phyloP scores from a whole-genome alignment of 805 yeast genomes.

The Cyberlindnera maclurae region DNA sequence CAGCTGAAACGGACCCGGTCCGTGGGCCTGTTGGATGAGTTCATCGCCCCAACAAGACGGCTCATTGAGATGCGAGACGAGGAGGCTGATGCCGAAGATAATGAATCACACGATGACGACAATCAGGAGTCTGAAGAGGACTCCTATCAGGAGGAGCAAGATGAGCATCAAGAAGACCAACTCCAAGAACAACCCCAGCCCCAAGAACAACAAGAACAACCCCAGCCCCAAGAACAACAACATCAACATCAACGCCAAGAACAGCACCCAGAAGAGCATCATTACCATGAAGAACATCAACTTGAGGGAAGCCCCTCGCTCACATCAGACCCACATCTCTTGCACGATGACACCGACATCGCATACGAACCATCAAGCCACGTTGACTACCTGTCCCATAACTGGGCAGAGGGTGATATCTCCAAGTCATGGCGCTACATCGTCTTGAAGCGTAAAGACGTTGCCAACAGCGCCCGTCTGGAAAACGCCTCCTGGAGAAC shows the following conservation, averaged over 20 bases:
- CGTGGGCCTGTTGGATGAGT: conserved; percentile 72
- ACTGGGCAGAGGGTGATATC: conserved; percentile 93
- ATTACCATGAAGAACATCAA: conserved; percentile 31
- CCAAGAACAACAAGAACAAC: conserved; percentile 2
- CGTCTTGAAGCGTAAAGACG: conserved; percentile 71
- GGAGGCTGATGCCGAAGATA: neutral
- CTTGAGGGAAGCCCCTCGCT: conserved; percentile 34
- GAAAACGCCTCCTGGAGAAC: conserved; percentile 97
- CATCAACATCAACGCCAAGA: conserved; percentile 12
- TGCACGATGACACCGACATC: conserved; percentile 80
- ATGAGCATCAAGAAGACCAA: neutral
- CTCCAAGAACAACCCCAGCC: too few relatives aligned
- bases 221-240: neutral
- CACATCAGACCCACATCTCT: conserved; percentile 17
- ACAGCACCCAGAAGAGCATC: conserved; percentile 13
- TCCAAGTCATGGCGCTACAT: conserved; percentile 95
- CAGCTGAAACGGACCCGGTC: conserved; percentile 77
- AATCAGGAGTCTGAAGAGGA: neutral
- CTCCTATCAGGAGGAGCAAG: neutral
- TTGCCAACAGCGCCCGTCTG: conserved; percentile 72
- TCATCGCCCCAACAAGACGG: conserved; percentile 41
- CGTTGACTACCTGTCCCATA: conserved; percentile 90
- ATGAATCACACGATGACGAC: neutral
- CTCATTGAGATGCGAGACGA: conserved; percentile 24
- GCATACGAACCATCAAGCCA: conserved; percentile 78